Base-by-base conservation (phyloP, 2,329 filamentous ascomycete species). In the Trichoderma citrinoviride region DNA sequence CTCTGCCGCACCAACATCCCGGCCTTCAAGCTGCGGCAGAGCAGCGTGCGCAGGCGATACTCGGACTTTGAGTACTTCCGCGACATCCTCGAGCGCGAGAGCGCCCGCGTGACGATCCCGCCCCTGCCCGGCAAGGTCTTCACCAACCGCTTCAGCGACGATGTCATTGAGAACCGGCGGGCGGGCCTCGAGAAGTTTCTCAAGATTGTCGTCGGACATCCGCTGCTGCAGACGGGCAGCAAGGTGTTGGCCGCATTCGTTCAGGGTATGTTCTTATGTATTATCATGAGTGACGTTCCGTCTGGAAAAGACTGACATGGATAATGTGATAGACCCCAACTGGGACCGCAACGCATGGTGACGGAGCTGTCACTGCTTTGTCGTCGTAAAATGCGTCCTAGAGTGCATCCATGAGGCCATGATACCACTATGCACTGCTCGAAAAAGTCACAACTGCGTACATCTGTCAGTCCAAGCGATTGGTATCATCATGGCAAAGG, bases 11-110 rank as follows among this genome's bases (percentile, higher is more conserved):
- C 95, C 80, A 99, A 99, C 81, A 99, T 99, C 75, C 95, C 95
- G 65, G 93, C 95, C 72, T 99, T 99, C 86, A 98, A 98, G 82
- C 88, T 97, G 72, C 92, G 93, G 70, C 87, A 91, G 76, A 93
- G 89, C 69, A 87, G 88, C 71, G 95, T 99, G 68, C 92, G 93
- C 71, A 89, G 95, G 68, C 92, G 95, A 60, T 99, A 99, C 83
- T 95, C 90, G 65, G 95, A 99, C 79, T 99, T 99, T 77, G 95
- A 99, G 81, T 94, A 97, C 81, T 99, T 99, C 79, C 91, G 95
- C 75, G 95, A 99, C 78, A 96, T 98, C 69, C 87, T 99, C 67
- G 95, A 99, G 85, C 89, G 95, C 71, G 95, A 99, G 81, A 91
- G 87, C 72, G 93, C 93, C 65, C 87, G 94, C 69, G 95, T 99